These are phyloP conservation scores for Xerocomus spinulosus DNA, from an alignment of 768 basidiomycete species.

Conservation along the genomic window DNA sequence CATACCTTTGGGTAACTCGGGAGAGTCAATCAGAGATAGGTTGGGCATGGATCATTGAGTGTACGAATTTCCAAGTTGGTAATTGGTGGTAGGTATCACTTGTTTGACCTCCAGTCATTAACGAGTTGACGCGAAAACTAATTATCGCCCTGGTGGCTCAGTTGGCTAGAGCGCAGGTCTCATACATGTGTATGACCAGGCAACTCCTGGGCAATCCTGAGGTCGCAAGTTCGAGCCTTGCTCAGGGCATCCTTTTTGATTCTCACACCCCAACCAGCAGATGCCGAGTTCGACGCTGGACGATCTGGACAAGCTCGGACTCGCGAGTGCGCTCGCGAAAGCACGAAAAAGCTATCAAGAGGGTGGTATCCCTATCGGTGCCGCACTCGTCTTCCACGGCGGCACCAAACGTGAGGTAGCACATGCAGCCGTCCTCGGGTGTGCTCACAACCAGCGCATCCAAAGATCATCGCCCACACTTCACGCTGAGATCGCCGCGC, in stretches of 20 bases:
- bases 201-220: slow-evolving; percentile 41
- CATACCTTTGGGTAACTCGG: too few relatives aligned
- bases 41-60: too few relatives aligned
- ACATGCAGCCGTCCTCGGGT: slow-evolving; percentile 34
- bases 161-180: slow-evolving; percentile 55
- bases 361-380: slow-evolving; percentile 63
- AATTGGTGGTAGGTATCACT: too few relatives aligned
- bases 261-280: too few relatives aligned
- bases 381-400: slow-evolving; percentile 39
- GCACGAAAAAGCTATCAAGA: slow-evolving; percentile 45
- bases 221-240: slow-evolving; percentile 61
- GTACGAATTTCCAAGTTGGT: too few relatives aligned
- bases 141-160: slow-evolving; percentile 46
- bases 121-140: too few relatives aligned
- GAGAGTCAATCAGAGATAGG: too few relatives aligned
- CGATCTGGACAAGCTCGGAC: slow-evolving; percentile 28
- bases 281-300: background rate
- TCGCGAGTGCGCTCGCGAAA: slow-evolving; percentile 35
- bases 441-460: slow-evolving; percentile 42
- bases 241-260: slow-evolving; percentile 39
- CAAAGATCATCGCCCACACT: slow-evolving; percentile 41
- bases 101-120: too few relatives aligned
- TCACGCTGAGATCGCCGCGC: slow-evolving; percentile 47
- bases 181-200: slow-evolving; percentile 38
- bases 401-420: slow-evolving; percentile 3